phyloP scores from a whole-genome alignment of 495 filamentous ascomycete species.

The Aspergillus homomorphus region DNA sequence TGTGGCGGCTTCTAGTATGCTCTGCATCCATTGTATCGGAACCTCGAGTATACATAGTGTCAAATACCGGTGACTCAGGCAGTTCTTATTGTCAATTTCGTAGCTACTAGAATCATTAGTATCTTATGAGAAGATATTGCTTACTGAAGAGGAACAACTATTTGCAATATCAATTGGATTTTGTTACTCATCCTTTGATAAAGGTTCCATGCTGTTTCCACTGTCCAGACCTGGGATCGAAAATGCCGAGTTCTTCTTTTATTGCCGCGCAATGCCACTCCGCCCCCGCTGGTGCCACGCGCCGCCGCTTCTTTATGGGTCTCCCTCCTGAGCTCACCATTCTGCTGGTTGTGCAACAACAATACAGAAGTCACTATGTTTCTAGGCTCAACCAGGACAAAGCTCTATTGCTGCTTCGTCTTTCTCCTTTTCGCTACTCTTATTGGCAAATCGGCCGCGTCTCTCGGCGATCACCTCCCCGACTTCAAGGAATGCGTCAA shows the following conservation, averaged over 20 bases:
- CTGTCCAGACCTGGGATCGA: neutral
- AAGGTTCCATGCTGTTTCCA: neutral
- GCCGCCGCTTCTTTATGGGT: conserved; percentile 19
- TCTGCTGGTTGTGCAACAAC: conserved; percentile 8
- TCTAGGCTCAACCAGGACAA: conserved; percentile 22
- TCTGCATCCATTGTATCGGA: too few species aligned
- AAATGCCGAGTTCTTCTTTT: conserved; percentile 23
- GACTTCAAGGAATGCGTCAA: conserved; percentile 88
- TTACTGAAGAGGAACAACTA: too few species aligned
- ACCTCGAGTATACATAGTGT: too few species aligned
- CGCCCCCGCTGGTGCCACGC: conserved; percentile 19
- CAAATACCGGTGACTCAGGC: too few species aligned
- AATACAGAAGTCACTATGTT: conserved; percentile 31
- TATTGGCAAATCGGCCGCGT: conserved; percentile 56
- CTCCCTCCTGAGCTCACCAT: conserved; percentile 24
- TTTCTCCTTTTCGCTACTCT: conserved; percentile 45
- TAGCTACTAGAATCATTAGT: too few species aligned
- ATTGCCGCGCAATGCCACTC: conserved; percentile 15
- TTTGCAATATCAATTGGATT: too few species aligned
- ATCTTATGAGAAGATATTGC: too few species aligned
- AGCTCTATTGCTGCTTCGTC: conserved; percentile 25
- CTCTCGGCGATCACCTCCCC: conserved; percentile 78
- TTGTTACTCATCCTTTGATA: neutral
- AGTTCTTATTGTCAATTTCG: neutral
- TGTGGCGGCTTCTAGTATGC: too few species aligned